These are phyloP conservation scores for Sarcodon aspratus DNA, from an alignment of 768 basidiomycete genomes.

Conservation along the genomic window DNA sequence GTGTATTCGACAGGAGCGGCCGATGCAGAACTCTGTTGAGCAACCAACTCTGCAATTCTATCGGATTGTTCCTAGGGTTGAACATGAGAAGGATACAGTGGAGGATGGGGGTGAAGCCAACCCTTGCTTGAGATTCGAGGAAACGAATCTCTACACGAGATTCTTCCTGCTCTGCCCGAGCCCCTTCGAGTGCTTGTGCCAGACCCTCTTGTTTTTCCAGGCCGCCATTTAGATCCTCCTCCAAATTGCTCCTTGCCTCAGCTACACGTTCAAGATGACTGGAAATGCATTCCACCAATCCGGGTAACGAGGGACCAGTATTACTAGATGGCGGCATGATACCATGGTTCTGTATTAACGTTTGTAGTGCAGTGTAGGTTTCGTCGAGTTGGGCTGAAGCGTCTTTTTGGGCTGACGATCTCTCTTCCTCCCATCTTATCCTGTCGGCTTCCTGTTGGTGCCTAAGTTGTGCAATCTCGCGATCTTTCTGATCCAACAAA, in stretches of 20 bases:
- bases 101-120: not conserved
- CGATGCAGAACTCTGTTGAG: conserved; percentile 4
- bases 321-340: conserved; percentile 35
- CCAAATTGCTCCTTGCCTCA: not conserved
- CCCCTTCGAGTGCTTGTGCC: not conserved
- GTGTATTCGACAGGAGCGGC: conserved; percentile 16
- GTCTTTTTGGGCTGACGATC: conserved; percentile 34
- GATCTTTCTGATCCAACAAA: conserved; percentile 22
- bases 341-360: conserved; percentile 42
- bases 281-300: conserved; percentile 14
- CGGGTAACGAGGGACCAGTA: conserved; percentile 8
- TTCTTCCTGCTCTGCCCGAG: conserved; percentile 27
- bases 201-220: not conserved
- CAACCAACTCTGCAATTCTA: not conserved
- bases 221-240: conserved; percentile 21
- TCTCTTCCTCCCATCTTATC: conserved; percentile 39
- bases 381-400: conserved; percentile 42
- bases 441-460: conserved; percentile 32
- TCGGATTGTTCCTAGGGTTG: not conserved
- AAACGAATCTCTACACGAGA: conserved; percentile 32
- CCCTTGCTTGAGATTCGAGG: not conserved
- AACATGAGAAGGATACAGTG: conserved; percentile 1
- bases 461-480: conserved; percentile 29
- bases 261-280: conserved; percentile 12
- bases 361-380: conserved; percentile 33